Percentiles rank a stretch among this genome's conserved stretches.
Conservation (phyloP, 495 filamentous ascomycete species). For the Penicillium ucsense region DNA sequence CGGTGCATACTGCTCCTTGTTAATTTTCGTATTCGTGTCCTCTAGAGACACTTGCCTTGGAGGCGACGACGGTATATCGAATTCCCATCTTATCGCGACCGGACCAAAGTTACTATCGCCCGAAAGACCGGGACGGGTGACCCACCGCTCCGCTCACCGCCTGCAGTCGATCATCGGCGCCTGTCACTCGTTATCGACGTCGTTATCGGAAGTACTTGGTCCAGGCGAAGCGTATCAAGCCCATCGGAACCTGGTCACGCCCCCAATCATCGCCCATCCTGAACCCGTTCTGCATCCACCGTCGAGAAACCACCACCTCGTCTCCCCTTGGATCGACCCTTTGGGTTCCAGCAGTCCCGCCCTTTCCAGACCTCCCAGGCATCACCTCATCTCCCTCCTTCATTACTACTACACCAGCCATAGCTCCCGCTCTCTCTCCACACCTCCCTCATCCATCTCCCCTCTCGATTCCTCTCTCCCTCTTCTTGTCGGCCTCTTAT, state of each 20-base stretch:
- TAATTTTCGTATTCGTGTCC: too few relatives aligned
- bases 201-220: background rate
- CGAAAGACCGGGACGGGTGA: background rate
- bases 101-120: background rate
- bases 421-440: constrained; percentile 5
- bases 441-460: background rate
- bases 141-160: constrained; percentile 29
- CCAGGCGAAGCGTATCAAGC: too few relatives aligned
- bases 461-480: constrained; percentile 6
- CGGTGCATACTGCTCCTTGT: too few relatives aligned
- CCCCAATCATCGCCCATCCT: constrained; percentile 12
- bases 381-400: constrained; percentile 28
- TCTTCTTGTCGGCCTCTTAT: background rate
- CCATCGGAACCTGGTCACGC: constrained; percentile 20
- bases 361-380: constrained; percentile 13
- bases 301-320: background rate
- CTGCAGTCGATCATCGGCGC: constrained; percentile 17
- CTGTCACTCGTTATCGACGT: constrained; percentile 26
- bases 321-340: constrained; percentile 18
- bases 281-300: background rate
- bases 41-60: too few relatives aligned
- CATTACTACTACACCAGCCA: constrained; percentile 1
- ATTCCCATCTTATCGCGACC: background rate
- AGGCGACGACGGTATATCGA: too few relatives aligned
- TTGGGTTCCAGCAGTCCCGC: too few relatives aligned